phyloP scores from a whole-genome alignment of 2,329 filamentous ascomycete species.

The Colletotrichum higginsianum region DNA sequence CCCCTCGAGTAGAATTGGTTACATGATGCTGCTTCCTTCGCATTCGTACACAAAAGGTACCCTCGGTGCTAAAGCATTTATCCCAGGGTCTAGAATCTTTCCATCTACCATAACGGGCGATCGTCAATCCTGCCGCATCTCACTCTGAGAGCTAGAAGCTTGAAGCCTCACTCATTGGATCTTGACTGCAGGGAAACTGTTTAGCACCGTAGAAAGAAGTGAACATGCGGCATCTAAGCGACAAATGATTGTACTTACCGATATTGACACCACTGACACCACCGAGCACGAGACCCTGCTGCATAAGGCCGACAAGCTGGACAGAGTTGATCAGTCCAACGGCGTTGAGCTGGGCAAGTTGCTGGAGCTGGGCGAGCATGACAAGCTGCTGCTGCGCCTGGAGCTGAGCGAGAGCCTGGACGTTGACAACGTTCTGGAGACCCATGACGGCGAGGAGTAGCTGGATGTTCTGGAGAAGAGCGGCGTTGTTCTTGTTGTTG shows the following conservation, averaged over 20 bases:
- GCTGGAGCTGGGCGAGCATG: conserved; percentile 48
- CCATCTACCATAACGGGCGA: not conserved
- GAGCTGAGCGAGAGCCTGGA: conserved; percentile 48
- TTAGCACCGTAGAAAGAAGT: not conserved
- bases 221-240: conserved; percentile 15
- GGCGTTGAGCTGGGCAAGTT: conserved; percentile 47
- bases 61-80: not conserved
- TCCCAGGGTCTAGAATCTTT: not conserved
- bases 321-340: conserved; percentile 45
- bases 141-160: not conserved
- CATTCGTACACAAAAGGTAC: not conserved
- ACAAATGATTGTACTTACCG: conserved; percentile 51
- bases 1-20: not conserved
- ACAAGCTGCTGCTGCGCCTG: conserved; percentile 48
- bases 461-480: conserved; percentile 44
- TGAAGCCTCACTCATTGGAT: not conserved
- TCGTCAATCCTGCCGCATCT: not conserved
- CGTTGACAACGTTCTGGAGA: conserved; percentile 47
- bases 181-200: not conserved
- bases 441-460: conserved; percentile 49
- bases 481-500: conserved; percentile 33
- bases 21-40: conserved; percentile 5
- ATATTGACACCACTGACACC: conserved; percentile 41
- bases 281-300: conserved; percentile 44
- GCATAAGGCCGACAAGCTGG: conserved; percentile 46